Base-by-base conservation (phyloP, 495 filamentous ascomycete genomes). In the Choiromyces venosus region DNA sequence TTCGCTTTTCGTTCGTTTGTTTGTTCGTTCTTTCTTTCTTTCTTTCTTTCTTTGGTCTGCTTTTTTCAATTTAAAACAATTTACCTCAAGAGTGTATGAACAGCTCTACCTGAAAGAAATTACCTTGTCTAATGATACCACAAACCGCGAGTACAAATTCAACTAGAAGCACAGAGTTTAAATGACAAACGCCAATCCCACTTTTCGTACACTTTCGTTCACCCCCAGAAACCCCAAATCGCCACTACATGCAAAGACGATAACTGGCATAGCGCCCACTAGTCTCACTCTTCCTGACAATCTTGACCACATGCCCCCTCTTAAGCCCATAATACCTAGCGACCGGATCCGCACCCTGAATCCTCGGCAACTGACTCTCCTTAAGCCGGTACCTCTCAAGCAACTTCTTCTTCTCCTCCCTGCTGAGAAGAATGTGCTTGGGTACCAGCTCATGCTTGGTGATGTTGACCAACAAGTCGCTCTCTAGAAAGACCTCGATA, bases 391-490 rank as follows among this genome's bases (percentile, higher is more conserved):
- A 99, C 68, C 95, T 86, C 83, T 92, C 87, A 71, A 99, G 84
- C 77, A 99, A 84, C 46, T 88, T 87, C 70, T 82, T 85, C 87
- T 97, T 97, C 86, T 99, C 96, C 80, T 95, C 93, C 61, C 89
- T 87, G 80, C 91, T 94, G 61, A 99, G 87, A 67, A 98, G 85
- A 29, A 97, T 89, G 81, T 99, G 95, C 81, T 92, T 94, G 38
- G 95, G 95, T 25, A 99, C 95, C 21, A 99, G 88, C 84, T 98
- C 93, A 84, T 99, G 95, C 81, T 93, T 93, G 36, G 94, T 98
- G 83, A 99, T 99, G 83, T 99, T 99, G 81, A 98, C 93, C 65
- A 99, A 87, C 79, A 99, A 84, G 84, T 99, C 94, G 84, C 93
- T 90, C 84, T 99, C 96, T 73, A 93, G 86, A 87, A 98, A 99